Conservation (phyloP, 1,284 basidiomycete genomes). For the Coniferiporia sulphurascens region DNA sequence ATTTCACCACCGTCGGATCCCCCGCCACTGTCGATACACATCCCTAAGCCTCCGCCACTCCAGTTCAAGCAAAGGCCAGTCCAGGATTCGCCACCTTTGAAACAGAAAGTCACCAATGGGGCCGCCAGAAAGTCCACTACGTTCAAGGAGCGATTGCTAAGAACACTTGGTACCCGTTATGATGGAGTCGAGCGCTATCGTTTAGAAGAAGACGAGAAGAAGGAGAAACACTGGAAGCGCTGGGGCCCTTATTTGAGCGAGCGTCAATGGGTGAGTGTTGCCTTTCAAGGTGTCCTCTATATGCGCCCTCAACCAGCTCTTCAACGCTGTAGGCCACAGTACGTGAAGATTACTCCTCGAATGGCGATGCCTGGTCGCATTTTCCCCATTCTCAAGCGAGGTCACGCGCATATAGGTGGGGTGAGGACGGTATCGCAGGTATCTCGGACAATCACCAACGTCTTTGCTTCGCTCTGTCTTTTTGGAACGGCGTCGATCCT, state of each 20-base stretch:
- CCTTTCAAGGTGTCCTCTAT: slow-evolving; percentile 9
- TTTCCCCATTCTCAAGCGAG: slow-evolving; percentile 96
- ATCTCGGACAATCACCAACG: slow-evolving; percentile 96
- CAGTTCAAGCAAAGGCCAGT: slow-evolving; percentile 34
- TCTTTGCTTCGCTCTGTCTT: slow-evolving; percentile 82
- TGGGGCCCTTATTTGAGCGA: slow-evolving; percentile 98
- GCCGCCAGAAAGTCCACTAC: slow-evolving; percentile 22
- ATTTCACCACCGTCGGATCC: slow-evolving; percentile 31
- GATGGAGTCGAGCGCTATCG: slow-evolving; percentile 66
- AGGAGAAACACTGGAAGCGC: slow-evolving; percentile 87
- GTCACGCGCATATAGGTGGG: slow-evolving; percentile 96
- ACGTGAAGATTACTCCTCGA: slow-evolving; percentile 93
- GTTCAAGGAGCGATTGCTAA: slow-evolving; percentile 59
- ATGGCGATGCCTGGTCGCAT: slow-evolving; percentile 97
- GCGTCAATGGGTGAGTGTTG: slow-evolving; percentile 84
- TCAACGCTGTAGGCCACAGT: slow-evolving; percentile 74
- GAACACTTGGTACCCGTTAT: slow-evolving; percentile 54
- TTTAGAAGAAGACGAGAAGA: slow-evolving; percentile 63
- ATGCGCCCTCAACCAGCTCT: background rate
- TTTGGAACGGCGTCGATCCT: slow-evolving; percentile 94
- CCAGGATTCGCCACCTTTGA: slow-evolving; percentile 34
- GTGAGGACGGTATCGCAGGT: slow-evolving; percentile 95
- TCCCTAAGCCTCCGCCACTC: slow-evolving; percentile 52
- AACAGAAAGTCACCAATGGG: slow-evolving; percentile 24
- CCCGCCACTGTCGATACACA: slow-evolving; percentile 68